Conservation (phyloP, 139 green algal species). For the Volvox reticuliferus region DNA sequence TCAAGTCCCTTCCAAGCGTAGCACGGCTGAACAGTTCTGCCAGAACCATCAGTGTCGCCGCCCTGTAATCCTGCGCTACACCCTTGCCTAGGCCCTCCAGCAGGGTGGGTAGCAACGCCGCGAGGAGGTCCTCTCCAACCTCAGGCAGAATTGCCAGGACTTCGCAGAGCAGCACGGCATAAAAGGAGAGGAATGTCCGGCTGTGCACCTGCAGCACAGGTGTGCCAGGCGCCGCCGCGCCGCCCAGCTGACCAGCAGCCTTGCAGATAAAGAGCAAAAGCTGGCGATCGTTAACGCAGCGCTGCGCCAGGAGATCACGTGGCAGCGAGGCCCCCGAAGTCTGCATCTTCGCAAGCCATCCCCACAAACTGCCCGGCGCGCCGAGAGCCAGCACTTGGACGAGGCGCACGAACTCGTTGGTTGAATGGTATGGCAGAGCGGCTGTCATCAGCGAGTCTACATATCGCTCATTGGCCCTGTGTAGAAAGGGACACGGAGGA, state of each 20-base stretch:
- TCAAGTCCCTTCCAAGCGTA: slow-evolving; percentile 64
- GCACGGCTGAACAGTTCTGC: slow-evolving; percentile 74
- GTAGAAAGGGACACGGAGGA: not conserved
- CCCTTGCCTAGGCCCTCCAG: slow-evolving; percentile 67
- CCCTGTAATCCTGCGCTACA: slow-evolving; percentile 69
- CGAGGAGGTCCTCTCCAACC: slow-evolving; percentile 53
- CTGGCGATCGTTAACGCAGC: slow-evolving; percentile 76
- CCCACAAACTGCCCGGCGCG: slow-evolving; percentile 58
- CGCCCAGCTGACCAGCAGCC: slow-evolving; percentile 55
- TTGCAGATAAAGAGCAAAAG: slow-evolving; percentile 74
- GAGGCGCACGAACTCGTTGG: slow-evolving; percentile 92
- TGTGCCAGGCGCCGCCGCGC: not conserved
- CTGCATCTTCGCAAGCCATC: slow-evolving; percentile 81
- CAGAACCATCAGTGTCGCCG: slow-evolving; percentile 83
- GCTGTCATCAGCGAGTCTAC: slow-evolving; percentile 80
- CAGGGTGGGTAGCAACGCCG: slow-evolving; percentile 79
- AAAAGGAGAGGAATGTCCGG: slow-evolving; percentile 76
- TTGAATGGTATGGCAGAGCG: slow-evolving; percentile 90
- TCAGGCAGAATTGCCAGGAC: slow-evolving; percentile 19
- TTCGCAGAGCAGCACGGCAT: slow-evolving; percentile 80
- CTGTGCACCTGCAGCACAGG: not conserved
- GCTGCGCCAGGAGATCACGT: slow-evolving; percentile 72
- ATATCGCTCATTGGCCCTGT: slow-evolving; percentile 88
- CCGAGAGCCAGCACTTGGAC: slow-evolving; percentile 79
- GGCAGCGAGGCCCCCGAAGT: slow-evolving; percentile 75